These are phyloP conservation scores for Ascochyta fabae DNA, from an alignment of 2,329 filamentous ascomycete species.

Conservation along the genomic window DNA sequence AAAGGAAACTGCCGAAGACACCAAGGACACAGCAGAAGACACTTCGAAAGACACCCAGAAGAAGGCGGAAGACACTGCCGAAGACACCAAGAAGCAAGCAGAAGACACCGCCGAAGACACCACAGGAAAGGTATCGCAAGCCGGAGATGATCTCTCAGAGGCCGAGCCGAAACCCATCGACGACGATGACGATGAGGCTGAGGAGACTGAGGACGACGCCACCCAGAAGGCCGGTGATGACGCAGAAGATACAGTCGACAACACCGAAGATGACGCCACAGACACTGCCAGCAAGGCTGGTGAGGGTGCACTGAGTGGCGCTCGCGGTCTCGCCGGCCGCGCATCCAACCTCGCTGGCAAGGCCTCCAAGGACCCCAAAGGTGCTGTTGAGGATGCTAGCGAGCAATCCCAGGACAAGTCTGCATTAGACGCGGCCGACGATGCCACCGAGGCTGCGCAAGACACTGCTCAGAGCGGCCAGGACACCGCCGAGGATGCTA, in stretches of 20 bases:
- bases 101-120: slow-evolving; percentile 52
- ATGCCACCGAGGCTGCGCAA: slow-evolving; percentile 35
- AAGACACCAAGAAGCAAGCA: slow-evolving; percentile 53
- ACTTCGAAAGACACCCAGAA: slow-evolving; percentile 49
- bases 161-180: slow-evolving; percentile 56
- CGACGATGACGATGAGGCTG: slow-evolving; percentile 38
- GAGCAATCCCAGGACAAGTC: slow-evolving; percentile 43
- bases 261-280: slow-evolving; percentile 50
- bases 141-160: slow-evolving; percentile 54
- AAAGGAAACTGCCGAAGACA: slow-evolving; percentile 44
- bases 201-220: slow-evolving; percentile 46
- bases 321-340: slow-evolving; percentile 55
- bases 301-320: slow-evolving; percentile 52
- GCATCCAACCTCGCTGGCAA: slow-evolving; percentile 56
- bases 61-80: slow-evolving; percentile 56
- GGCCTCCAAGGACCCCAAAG: slow-evolving; percentile 47
- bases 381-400: slow-evolving; percentile 47
- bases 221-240: slow-evolving; percentile 56
- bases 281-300: slow-evolving; percentile 45
- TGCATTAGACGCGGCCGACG: slow-evolving; percentile 46
- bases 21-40: slow-evolving; percentile 45
- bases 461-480: slow-evolving; percentile 45
- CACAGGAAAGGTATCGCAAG: slow-evolving; percentile 57
- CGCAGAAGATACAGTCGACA: slow-evolving; percentile 51
- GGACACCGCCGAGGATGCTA: slow-evolving; percentile 43